Evolutionary conservation across 169 alveolate species (phyloP).

Genomic region (Eimeria acervulina): DNA sequence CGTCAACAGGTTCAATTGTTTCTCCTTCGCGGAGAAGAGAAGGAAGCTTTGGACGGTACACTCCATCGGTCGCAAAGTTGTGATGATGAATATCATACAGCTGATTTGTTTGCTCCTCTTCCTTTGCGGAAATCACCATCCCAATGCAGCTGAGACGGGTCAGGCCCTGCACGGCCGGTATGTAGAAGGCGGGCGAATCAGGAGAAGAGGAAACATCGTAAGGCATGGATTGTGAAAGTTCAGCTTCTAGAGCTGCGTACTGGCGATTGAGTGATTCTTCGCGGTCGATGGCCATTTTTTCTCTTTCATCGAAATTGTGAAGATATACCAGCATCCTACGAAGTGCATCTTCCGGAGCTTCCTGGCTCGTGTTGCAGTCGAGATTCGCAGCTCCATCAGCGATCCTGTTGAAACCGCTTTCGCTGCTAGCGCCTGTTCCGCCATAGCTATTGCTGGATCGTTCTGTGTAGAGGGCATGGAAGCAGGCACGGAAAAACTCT

Average conservation of each 20-base stretch:
- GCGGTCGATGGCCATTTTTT: not conserved
- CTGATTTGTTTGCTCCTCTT: not conserved
- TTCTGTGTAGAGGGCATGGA: slow-evolving; percentile 26
- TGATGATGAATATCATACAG: not conserved
- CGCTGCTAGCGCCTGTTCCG: not conserved
- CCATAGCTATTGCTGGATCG: not conserved
- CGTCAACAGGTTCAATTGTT: not conserved
- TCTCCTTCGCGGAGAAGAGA: not conserved
- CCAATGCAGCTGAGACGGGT: not conserved
- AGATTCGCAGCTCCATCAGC: not conserved
- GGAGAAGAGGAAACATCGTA: not conserved
- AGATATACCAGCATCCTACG: not conserved
- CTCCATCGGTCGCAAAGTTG: not conserved
- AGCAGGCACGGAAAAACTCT: not conserved
- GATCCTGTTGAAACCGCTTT: not conserved
- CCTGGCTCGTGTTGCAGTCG: not conserved
- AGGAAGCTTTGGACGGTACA: not conserved
- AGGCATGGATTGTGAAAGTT: not conserved
- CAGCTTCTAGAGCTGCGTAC: not conserved
- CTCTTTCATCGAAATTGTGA: not conserved
- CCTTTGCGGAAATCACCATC: not conserved
- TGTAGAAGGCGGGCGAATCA: not conserved
- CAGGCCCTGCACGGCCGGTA: not conserved
- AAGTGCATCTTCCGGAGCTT: not conserved
- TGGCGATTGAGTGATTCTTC: not conserved